These are phyloP conservation scores for Penicillium sp. DNA, from an alignment of 2,329 filamentous ascomycete species.

Conservation along the genomic window DNA sequence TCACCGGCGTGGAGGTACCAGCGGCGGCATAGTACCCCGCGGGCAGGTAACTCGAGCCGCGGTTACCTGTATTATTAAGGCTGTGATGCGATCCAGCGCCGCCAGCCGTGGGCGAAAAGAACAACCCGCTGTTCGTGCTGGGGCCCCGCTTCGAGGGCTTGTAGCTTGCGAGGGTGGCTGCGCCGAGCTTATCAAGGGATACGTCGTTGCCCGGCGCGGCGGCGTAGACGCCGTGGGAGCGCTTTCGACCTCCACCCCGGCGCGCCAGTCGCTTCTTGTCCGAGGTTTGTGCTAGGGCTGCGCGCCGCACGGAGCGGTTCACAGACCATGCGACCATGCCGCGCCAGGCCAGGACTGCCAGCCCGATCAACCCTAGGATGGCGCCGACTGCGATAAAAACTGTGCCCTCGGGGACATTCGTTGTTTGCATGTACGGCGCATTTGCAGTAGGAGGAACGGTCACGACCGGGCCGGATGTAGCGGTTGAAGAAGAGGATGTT, in stretches of 20 bases:
- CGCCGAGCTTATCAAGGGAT: constrained; percentile 56
- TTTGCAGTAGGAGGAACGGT: constrained; percentile 78
- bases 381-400: constrained; percentile 95
- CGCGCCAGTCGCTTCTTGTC: constrained; percentile 70
- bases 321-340: constrained; percentile 85
- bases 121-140: constrained; percentile 72
- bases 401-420: constrained; percentile 82
- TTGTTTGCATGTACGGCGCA: constrained; percentile 91
- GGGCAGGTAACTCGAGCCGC: constrained; percentile 78
- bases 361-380: constrained; percentile 77
- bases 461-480: constrained; percentile 64
- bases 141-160: constrained; percentile 35
- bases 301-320: constrained; percentile 85
- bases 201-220: constrained; percentile 44
- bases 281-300: constrained; percentile 73
- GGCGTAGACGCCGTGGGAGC: constrained; percentile 29
- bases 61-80: constrained; percentile 46
- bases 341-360: constrained; percentile 85
- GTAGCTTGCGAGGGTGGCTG: constrained; percentile 39
- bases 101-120: constrained; percentile 91
- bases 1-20: constrained; percentile 55
- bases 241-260: constrained; percentile 40
- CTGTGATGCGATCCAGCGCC: constrained; percentile 52
- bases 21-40: constrained; percentile 87
- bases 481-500: constrained; percentile 58